Conservation (phyloP, 2,329 filamentous ascomycete genomes). For the Ophiostoma ulmi region DNA sequence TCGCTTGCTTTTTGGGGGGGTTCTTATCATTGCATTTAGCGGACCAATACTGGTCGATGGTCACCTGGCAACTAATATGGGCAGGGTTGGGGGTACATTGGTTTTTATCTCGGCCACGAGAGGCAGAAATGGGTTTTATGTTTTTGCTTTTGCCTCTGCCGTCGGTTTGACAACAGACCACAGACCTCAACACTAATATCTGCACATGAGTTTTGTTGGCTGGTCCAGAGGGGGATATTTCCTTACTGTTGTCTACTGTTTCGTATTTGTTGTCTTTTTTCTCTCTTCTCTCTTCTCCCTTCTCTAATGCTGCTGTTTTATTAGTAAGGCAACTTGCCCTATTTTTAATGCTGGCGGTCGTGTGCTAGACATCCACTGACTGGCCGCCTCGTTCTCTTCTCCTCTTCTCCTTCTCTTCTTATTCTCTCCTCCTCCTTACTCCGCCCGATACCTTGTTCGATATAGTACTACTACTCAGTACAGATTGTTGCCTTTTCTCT, state of each 20-base stretch:
- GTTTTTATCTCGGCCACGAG: constrained; percentile 32
- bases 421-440: background rate
- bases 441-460: constrained; percentile 14
- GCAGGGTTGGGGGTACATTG: constrained; percentile 35
- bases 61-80: constrained; percentile 43
- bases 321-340: constrained; percentile 42
- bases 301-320: constrained; percentile 40
- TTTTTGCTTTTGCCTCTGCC: constrained; percentile 9
- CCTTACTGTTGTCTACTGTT: constrained; percentile 30
- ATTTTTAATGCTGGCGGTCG: constrained; percentile 36
- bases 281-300: constrained; percentile 28
- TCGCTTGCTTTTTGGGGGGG: background rate
- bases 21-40: constrained; percentile 29
- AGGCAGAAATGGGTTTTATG: constrained; percentile 16
- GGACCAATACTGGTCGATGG: constrained; percentile 35
- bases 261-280: constrained; percentile 30
- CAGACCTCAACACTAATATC: constrained; percentile 41
- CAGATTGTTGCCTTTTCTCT: background rate
- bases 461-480: constrained; percentile 14
- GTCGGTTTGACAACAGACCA: constrained; percentile 20
- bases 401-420: constrained; percentile 22
- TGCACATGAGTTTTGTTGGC: constrained; percentile 43
- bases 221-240: constrained; percentile 46
- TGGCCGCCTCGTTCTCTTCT: constrained; percentile 31
- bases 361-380: constrained; percentile 22